Evolutionary conservation across 371 early-diverging fungal genomes (phyloP).

Genomic region (Syncephalastrum contaminatum): DNA sequence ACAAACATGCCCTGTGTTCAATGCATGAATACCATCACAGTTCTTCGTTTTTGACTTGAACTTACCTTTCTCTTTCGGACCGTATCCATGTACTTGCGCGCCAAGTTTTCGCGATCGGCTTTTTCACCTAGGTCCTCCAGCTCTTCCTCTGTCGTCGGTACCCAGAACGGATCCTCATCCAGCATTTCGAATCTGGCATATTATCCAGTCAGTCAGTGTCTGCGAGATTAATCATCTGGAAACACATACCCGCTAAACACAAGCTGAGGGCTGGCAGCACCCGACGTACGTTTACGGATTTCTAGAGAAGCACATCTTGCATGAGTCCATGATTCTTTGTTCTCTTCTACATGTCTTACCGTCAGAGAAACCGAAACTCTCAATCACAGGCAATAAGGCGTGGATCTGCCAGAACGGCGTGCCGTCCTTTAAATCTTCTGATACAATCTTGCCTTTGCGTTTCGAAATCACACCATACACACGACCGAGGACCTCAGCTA

Average conservation of each 20-base stretch:
- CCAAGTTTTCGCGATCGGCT: constrained; percentile 94
- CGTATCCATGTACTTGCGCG: constrained; percentile 92
- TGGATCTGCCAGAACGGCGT: constrained; percentile 93
- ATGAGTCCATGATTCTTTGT: not conserved
- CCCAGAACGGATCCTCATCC: constrained; percentile 97
- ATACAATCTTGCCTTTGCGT: constrained; percentile 84
- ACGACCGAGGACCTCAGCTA: constrained; percentile 91
- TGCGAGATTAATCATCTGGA: not conserved
- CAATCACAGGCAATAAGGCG: constrained; percentile 93
- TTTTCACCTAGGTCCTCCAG: constrained; percentile 96
- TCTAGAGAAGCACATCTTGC: constrained; percentile 44
- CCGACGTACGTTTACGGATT: constrained; percentile 91
- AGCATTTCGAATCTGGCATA: constrained; percentile 79
- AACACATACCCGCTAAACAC: constrained; percentile 76
- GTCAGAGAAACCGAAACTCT: constrained; percentile 99
- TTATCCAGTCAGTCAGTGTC: not conserved
- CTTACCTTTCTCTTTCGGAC: constrained; percentile 90
- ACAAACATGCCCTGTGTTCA: constrained; percentile 81
- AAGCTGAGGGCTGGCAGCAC: constrained; percentile 93
- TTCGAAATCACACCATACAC: constrained; percentile 92
- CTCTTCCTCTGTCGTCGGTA: constrained; percentile 95
- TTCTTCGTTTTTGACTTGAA: not conserved
- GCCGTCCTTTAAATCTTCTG: constrained; percentile 95
- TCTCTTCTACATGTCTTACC: constrained; percentile 43
- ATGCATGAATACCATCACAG: not conserved